A percentile compares a stretch with the other conserved stretches of the same genome.
phyloP scores from a whole-genome alignment of 352 stramenopile genomes.

The Phytopythium mirpurense region DNA sequence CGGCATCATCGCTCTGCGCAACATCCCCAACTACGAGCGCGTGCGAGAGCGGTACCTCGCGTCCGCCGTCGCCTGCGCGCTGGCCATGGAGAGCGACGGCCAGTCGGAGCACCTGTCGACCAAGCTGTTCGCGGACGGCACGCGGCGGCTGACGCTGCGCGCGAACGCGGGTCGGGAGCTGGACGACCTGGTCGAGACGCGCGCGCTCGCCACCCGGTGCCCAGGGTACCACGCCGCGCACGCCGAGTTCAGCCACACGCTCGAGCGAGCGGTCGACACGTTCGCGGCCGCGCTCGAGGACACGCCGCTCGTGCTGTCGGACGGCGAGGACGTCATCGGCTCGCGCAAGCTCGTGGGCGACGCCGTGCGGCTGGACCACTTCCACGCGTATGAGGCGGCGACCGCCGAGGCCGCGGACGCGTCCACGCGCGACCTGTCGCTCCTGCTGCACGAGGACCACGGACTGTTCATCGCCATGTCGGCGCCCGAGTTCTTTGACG shows the following conservation, averaged over 20 bases:
- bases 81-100: constrained; percentile 18
- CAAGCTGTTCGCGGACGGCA: constrained; percentile 50
- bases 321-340: constrained; percentile 26
- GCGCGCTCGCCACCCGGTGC: constrained; percentile 22
- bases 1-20: constrained; percentile 43
- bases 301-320: constrained; percentile 29
- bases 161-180: constrained; percentile 35
- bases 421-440: constrained; percentile 28
- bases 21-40: constrained; percentile 41
- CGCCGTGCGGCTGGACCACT: constrained; percentile 50
- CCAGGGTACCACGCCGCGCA: constrained; percentile 34
- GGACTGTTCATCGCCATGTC: constrained; percentile 52
- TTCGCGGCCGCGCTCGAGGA: constrained; percentile 32
- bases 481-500: constrained; percentile 40
- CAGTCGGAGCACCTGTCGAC: constrained; percentile 24
- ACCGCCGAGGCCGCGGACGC: not conserved
- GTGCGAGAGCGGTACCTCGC: constrained; percentile 29
- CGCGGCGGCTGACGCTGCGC: constrained; percentile 37
- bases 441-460: constrained; percentile 52
- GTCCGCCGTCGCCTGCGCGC: constrained; percentile 29
- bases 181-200: constrained; percentile 10
- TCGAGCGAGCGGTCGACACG: constrained; percentile 34
- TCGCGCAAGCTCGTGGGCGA: constrained; percentile 36
- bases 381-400: constrained; percentile 53
- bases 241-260: constrained; percentile 30